phyloP scores from a whole-genome alignment of 1,284 basidiomycete genomes.

The Heterobasidion irregulare region DNA sequence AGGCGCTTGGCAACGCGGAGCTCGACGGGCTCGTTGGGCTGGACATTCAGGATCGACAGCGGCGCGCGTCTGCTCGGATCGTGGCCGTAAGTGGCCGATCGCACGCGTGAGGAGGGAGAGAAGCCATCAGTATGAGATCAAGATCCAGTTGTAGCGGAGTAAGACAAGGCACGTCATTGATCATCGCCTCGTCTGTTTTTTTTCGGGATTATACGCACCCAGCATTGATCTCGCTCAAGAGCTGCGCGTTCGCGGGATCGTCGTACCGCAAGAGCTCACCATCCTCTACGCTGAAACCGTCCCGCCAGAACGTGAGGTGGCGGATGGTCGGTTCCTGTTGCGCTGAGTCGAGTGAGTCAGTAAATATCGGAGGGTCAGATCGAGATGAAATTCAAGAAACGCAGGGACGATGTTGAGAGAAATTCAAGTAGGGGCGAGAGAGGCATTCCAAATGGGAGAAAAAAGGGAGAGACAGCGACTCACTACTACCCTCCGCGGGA shows the following conservation, averaged over 20 bases:
- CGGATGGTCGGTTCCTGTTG: slow-evolving; percentile 54
- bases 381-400: background rate
- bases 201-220: slow-evolving; percentile 43
- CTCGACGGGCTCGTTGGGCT: slow-evolving; percentile 78
- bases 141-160: too few species aligned
- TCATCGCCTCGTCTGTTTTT: too few species aligned
- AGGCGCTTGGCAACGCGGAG: slow-evolving; percentile 74
- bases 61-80: slow-evolving; percentile 59
- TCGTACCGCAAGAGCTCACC: slow-evolving; percentile 84
- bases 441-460: background rate
- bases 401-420: background rate
- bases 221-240: slow-evolving; percentile 74
- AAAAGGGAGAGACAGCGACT: background rate
- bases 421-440: background rate
- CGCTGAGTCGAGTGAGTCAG: background rate
- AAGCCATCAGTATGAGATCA: too few species aligned
- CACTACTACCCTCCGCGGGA: slow-evolving; percentile 11
- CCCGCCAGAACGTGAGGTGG: slow-evolving; percentile 86
- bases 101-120: too few species aligned
- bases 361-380: background rate
- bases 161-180: too few species aligned
- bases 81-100: background rate
- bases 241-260: slow-evolving; percentile 67
- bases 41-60: slow-evolving; percentile 70
- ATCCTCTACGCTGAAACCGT: slow-evolving; percentile 92